phyloP scores from a whole-genome alignment of 2,329 filamentous ascomycete species.

The Endoconidiophora laricicola region DNA sequence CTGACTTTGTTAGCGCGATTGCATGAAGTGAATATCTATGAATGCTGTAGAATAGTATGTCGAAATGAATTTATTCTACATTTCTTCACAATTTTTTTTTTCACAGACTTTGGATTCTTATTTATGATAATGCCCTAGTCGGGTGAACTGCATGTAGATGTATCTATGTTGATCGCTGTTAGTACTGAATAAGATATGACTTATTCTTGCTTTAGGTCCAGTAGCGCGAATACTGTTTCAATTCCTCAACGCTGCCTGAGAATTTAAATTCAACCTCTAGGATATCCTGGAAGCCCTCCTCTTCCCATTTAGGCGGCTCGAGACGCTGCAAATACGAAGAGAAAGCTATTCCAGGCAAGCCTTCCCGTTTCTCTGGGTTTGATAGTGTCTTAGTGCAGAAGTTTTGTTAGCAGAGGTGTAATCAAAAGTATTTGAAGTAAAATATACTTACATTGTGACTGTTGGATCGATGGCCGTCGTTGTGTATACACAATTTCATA shows the following conservation, averaged over 20 bases:
- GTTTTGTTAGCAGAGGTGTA: neutral
- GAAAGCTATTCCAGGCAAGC: constrained; percentile 68
- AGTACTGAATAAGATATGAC: too few relatives aligned
- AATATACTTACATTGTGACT: constrained; percentile 26
- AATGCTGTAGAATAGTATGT: neutral
- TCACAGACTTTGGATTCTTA: too few relatives aligned
- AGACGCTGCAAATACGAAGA: constrained; percentile 57
- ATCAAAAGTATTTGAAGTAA: neutral
- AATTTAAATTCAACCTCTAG: constrained; percentile 61
- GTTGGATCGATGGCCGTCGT: constrained; percentile 66
- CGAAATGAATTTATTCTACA: too few relatives aligned
- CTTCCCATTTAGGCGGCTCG: constrained; percentile 45
- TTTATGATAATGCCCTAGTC: too few relatives aligned
- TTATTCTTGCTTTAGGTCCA: constrained; percentile 40
- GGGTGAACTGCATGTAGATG: too few relatives aligned
- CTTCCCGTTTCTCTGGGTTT: constrained; percentile 66
- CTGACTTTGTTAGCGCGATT: constrained; percentile 33
- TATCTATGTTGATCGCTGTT: too few relatives aligned
- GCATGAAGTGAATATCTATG: constrained; percentile 6
- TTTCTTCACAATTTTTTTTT: too few relatives aligned
- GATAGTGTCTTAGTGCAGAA: neutral
- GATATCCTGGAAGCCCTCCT: constrained; percentile 77
- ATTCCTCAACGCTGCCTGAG: constrained; percentile 50
- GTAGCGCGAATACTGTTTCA: constrained; percentile 56
- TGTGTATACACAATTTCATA: constrained; percentile 59